These are phyloP conservation scores for Eucalyptus erythrocorys DNA, from an alignment of 345 rosid genomes.

Conservation along the genomic window DNA sequence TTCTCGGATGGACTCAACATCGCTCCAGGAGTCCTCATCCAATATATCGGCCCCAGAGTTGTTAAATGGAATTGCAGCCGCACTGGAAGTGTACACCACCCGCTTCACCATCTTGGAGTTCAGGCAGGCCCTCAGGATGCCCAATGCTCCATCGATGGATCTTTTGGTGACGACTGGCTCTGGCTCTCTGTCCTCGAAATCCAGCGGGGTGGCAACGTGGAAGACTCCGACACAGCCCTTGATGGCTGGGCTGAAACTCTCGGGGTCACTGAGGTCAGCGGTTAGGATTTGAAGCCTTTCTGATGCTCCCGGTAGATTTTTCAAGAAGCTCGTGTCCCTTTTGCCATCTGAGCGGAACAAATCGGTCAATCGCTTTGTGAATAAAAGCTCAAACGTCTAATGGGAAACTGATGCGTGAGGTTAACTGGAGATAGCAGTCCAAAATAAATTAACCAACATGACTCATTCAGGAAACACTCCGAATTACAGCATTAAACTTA, in stretches of 20 bases:
- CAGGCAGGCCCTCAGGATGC: constrained; percentile 40
- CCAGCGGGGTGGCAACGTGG: constrained; percentile 5
- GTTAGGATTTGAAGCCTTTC: constrained; percentile 23
- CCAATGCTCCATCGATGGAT: constrained; percentile 30
- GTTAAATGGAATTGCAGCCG: neutral
- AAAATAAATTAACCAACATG: neutral
- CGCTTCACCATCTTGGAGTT: constrained; percentile 42
- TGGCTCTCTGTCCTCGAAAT: constrained; percentile 16
- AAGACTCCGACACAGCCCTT: constrained; percentile 15
- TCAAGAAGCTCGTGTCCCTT: constrained; percentile 41
- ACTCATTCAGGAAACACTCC: neutral
- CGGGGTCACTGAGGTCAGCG: constrained; percentile 7
- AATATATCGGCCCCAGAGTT: neutral
- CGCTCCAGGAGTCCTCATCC: constrained; percentile 28
- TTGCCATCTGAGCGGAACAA: constrained; percentile 14
- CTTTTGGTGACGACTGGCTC: constrained; percentile 33
- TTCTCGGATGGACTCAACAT: neutral
- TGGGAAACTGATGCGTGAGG: neutral
- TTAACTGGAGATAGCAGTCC: neutral
- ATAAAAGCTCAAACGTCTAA: neutral
- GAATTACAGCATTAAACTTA: neutral
- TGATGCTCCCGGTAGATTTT: constrained; percentile 40
- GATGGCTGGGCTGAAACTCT: constrained; percentile 7
- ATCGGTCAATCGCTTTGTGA: neutral
- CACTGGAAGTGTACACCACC: constrained; percentile 57